A percentile compares a stretch with the other conserved stretches of the same genome.
These are phyloP conservation scores for Podaxis carcinomalis DNA, from an alignment of 768 basidiomycete species.

Conservation along the genomic window DNA sequence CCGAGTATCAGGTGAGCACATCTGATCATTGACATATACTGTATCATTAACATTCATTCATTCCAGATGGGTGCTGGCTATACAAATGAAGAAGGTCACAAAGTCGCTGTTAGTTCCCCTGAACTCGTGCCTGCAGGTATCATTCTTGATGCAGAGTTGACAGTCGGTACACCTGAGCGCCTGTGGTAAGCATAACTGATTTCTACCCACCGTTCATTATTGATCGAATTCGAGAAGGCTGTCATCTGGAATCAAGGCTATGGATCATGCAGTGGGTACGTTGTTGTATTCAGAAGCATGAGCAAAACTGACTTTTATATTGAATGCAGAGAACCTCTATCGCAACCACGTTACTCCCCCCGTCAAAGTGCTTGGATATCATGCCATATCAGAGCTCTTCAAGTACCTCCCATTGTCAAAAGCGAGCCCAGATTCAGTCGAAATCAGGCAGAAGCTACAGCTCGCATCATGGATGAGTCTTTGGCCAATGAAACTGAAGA, in stretches of 20 bases:
- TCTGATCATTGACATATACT: neutral
- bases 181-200: conserved; percentile 51
- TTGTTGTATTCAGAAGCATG: neutral
- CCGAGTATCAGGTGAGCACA: conserved; percentile 59
- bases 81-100: conserved; percentile 65
- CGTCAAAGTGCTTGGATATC: conserved; percentile 59
- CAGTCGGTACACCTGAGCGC: conserved; percentile 66
- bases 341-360: conserved; percentile 51
- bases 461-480: conserved; percentile 79
- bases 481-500: conserved; percentile 60
- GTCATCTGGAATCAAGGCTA: conserved; percentile 72
- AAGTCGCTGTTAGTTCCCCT: conserved; percentile 52
- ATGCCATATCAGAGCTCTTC: conserved; percentile 69
- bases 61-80: conserved; percentile 72
- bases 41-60: conserved; percentile 3
- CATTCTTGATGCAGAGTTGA: conserved; percentile 74
- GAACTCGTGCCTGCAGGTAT: conserved; percentile 66
- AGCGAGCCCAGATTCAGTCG: conserved; percentile 50
- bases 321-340: conserved; percentile 55
- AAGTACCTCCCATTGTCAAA: conserved; percentile 66
- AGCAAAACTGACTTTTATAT: neutral
- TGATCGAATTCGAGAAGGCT: conserved; percentile 39
- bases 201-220: neutral
- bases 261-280: conserved; percentile 77
- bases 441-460: conserved; percentile 63